Base-by-base conservation (phyloP, 2,329 filamentous ascomycete genomes). In the Trichoderma koningiopsis region DNA sequence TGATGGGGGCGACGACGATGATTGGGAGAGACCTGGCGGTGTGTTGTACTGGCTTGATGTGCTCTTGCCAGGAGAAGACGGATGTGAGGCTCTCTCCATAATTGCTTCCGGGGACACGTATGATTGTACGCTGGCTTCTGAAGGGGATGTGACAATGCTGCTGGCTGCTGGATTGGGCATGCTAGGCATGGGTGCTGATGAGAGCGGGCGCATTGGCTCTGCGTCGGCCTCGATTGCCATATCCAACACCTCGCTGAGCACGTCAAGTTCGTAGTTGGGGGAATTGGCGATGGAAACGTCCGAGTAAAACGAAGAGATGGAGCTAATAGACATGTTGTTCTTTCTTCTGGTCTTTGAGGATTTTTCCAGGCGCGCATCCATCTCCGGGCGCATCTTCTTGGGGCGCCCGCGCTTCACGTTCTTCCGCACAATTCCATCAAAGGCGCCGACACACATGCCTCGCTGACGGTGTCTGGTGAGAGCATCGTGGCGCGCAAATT, bases 371-470 rank as follows among this genome's bases (percentile, higher is more conserved):
- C 88, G 83, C 61, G 86, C 80, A 5, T 87, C 85, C 76, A 86
- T 79, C 58, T 88, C 86, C 0, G 87, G 87, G 7, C 88, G 75
- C 72, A 85, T 82, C 83, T 91, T 91, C 71, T 87, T 84, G 6
- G 89, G 89, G 22, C 89, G 82, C 10, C 89, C 89, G n/a, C 87
- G 83, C 81, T 89, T 89, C 55, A 86, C 87, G 7, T 85, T 81
- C 76, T 88, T 88, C 61, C 86, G 83, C 7, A 88, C 86, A 16
- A 87, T 83, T 49, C 94, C 94, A 72, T 97, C 93, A 75, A 98
- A 96, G 5, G 94, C 95, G 68, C 96, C 96, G 68, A 96, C 91
- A 80, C 96, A 99, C 92, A 97, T 97, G 67, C 95, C 96, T 52
- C 96, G 90, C 80, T 98, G 96, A 66, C 94, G 89, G 79, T 99